These are phyloP conservation scores for Linderniella brevidens DNA, from an alignment of 257 asterid genomes.

Conservation along the genomic window DNA sequence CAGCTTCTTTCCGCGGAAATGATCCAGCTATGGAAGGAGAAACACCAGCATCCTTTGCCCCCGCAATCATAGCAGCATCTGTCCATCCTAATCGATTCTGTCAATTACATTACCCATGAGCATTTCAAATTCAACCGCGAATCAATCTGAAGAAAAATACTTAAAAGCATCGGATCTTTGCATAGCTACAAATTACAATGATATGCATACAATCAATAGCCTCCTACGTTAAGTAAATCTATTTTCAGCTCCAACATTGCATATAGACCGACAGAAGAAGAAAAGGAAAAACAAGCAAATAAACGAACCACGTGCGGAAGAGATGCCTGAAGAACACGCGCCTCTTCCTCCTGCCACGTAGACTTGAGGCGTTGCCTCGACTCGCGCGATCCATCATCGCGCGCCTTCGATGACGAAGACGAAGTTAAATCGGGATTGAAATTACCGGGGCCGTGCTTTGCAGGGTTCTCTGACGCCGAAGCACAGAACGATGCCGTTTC, in stretches of 20 bases:
- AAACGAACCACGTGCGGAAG: conserved; percentile 57
- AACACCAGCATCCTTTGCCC: conserved; percentile 74
- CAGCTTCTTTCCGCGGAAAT: conserved; percentile 84
- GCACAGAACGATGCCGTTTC: neutral
- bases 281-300: conserved; percentile 1
- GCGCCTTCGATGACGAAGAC: conserved; percentile 3
- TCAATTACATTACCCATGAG: conserved; percentile 2
- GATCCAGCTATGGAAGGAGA: conserved; percentile 91
- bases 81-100: conserved; percentile 83
- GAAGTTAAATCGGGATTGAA: conserved; percentile 1
- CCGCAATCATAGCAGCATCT: conserved; percentile 80
- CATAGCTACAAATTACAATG: too few species aligned
- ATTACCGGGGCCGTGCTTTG: neutral
- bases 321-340: conserved; percentile 71
- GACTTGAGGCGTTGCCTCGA: conserved; percentile 21
- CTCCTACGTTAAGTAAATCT: conserved; percentile 1
- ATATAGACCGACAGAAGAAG: neutral
- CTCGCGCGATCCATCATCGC: conserved; percentile 7
- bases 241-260: neutral
- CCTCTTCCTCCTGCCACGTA: conserved; percentile 62
- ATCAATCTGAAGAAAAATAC: neutral
- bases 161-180: neutral
- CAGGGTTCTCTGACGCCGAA: conserved; percentile 1
- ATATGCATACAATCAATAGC: conserved; percentile 2
- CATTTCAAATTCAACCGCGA: neutral